Conservation (phyloP, 73 alveolate genomes). For the Paramecium tetraurelia region DNA sequence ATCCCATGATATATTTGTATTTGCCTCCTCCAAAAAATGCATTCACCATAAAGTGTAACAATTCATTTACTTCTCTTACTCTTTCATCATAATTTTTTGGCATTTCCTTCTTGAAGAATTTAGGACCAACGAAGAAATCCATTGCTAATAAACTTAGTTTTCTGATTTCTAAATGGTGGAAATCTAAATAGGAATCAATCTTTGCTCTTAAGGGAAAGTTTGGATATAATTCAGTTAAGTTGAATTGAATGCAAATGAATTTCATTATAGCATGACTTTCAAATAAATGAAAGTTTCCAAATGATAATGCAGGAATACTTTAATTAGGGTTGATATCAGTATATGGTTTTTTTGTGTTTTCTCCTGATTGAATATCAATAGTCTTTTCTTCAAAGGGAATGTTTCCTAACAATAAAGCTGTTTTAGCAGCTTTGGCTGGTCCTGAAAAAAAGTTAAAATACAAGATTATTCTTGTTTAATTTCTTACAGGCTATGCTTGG, state of each 20-base stretch:
- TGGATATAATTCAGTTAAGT: background rate
- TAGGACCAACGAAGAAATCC: constrained; percentile 19
- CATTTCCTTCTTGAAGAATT: background rate
- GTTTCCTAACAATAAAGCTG: background rate
- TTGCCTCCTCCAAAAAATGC: constrained; percentile 11
- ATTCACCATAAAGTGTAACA: background rate
- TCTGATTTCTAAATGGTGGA: constrained; percentile 37
- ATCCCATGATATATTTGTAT: background rate
- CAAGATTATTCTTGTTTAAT: background rate
- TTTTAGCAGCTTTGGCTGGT: constrained; percentile 21
- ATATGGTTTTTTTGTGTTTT: background rate
- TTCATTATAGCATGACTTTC: constrained; percentile 58
- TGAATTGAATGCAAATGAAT: background rate
- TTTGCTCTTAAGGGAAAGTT: constrained; percentile 34
- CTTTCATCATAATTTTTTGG: background rate
- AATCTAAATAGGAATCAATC: constrained; percentile 51
- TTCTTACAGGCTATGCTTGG: background rate
- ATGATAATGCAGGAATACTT: constrained; percentile 44
- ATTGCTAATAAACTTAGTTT: background rate
- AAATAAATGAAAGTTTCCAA: constrained; percentile 45
- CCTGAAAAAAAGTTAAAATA: background rate
- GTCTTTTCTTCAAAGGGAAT: background rate
- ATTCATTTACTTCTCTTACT: background rate
- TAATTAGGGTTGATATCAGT: constrained; percentile 44
- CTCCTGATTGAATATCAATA: background rate